Evolutionary conservation across 805 yeast species (phyloP).

Genomic region (Candida saitoana): DNA sequence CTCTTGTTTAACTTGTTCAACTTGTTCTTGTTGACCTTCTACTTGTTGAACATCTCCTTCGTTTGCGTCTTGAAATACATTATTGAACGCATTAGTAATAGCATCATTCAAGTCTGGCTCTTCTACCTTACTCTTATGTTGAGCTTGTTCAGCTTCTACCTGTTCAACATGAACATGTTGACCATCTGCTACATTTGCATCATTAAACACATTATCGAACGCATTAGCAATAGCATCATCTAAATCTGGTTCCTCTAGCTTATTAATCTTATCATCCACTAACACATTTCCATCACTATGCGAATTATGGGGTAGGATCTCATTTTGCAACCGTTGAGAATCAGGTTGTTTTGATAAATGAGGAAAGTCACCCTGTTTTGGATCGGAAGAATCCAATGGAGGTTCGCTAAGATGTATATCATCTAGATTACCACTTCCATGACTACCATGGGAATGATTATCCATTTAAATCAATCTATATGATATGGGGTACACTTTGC

Average conservation of each 20-base stretch:
- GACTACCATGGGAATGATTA: not conserved
- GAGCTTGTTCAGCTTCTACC: constrained; percentile 2
- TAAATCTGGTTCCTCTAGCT: no score
- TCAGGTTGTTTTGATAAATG: not conserved
- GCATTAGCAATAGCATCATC: constrained; percentile 31
- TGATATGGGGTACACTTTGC: not conserved
- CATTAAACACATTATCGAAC: constrained; percentile 12
- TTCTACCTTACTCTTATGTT: no score
- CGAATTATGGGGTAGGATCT: not conserved
- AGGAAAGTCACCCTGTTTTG: not conserved
- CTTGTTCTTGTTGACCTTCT: no score
- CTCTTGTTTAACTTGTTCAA: no score
- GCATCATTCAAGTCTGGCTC: no score
- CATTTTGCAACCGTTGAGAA: not conserved
- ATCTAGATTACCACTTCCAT: not conserved
- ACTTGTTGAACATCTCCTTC: no score
- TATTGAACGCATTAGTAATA: constrained; percentile 26
- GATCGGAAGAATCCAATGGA: not conserved
- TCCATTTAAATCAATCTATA: not conserved
- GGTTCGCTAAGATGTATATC: not conserved
- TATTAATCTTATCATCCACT: no score
- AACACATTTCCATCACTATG: no score
- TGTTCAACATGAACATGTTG: no score
- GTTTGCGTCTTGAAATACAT: constrained; percentile 1
- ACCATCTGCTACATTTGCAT: no score